Evolutionary conservation across 148 eudicot genomes (phyloP).

Genomic region (Arbutus unedo): DNA sequence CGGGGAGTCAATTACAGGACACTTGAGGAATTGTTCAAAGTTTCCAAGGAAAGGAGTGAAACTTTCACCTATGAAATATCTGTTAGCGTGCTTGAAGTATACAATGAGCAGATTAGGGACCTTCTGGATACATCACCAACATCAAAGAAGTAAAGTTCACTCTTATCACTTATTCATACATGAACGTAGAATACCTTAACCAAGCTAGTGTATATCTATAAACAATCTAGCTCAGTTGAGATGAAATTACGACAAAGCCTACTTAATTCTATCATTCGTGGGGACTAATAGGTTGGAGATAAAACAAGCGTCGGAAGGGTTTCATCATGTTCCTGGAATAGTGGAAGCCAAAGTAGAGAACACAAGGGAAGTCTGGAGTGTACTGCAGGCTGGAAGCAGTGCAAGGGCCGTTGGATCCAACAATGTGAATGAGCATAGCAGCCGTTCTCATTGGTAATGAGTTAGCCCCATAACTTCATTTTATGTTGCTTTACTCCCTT

Average conservation of each 20-base stretch:
- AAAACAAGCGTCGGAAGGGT: constrained; percentile 84
- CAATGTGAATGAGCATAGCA: constrained; percentile 94
- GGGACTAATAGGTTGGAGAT: constrained; percentile 64
- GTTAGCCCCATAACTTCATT: not conserved
- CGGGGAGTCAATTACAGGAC: constrained; percentile 95
- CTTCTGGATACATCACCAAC: constrained; percentile 56
- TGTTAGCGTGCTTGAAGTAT: constrained; percentile 94
- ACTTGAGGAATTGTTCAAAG: constrained; percentile 71
- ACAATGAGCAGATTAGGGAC: constrained; percentile 94
- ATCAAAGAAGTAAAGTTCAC: constrained; percentile 53
- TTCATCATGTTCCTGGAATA: constrained; percentile 81
- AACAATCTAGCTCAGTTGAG: not conserved
- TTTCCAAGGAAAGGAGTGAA: constrained; percentile 64
- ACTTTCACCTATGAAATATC: constrained; percentile 60
- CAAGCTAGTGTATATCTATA: not conserved
- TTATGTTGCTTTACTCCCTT: not conserved
- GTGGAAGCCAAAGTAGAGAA: constrained; percentile 81
- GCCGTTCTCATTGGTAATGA: constrained; percentile 89
- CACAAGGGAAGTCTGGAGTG: constrained; percentile 77
- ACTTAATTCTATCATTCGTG: not conserved
- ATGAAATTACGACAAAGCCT: not conserved
- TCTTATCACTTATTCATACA: not conserved
- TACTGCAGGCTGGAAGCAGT: constrained; percentile 79
- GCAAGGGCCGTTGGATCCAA: constrained; percentile 92
- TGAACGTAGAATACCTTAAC: constrained; percentile 2